Evolutionary conservation across 331 rosid species (phyloP).

Genomic region (Saraca asoca): DNA sequence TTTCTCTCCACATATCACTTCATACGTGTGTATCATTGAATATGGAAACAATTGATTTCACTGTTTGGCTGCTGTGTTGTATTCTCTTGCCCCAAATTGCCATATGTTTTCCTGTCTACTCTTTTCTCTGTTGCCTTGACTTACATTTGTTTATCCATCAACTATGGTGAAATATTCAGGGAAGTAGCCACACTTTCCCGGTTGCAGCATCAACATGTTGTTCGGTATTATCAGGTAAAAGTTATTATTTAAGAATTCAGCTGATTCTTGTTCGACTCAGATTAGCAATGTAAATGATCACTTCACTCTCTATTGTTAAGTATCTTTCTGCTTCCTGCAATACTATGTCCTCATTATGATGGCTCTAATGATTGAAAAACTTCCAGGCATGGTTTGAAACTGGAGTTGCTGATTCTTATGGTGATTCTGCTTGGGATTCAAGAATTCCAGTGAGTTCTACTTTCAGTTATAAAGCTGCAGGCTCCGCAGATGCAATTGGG

Average conservation of each 20-base stretch:
- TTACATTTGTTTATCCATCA: slow-evolving; percentile 35
- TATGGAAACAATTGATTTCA: slow-evolving; percentile 10
- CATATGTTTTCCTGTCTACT: neutral
- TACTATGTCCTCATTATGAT: slow-evolving; percentile 25
- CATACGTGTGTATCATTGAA: slow-evolving; percentile 2
- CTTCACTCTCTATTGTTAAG: too few species aligned
- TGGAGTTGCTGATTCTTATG: slow-evolving; percentile 62
- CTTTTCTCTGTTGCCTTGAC: slow-evolving; percentile 21
- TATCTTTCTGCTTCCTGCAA: neutral
- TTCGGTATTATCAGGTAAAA: slow-evolving; percentile 92
- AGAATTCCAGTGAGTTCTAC: slow-evolving; percentile 65
- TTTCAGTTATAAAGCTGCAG: slow-evolving; percentile 57
- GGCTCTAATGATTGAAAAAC: slow-evolving; percentile 39
- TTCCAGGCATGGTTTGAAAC: slow-evolving; percentile 98
- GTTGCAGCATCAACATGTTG: slow-evolving; percentile 94
- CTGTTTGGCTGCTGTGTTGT: slow-evolving; percentile 4
- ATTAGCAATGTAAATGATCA: too few species aligned
- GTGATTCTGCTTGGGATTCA: slow-evolving; percentile 68
- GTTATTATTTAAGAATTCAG: neutral
- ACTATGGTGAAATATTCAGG: slow-evolving; percentile 57
- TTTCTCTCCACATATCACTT: slow-evolving; percentile 12
- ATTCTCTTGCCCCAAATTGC: slow-evolving; percentile 14
- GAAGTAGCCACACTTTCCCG: slow-evolving; percentile 99
- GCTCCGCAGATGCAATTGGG: slow-evolving; percentile 56
- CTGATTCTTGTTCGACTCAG: too few species aligned